Conservation (phyloP, 83 land plant species). For the Isoetes engelmannii region DNA sequence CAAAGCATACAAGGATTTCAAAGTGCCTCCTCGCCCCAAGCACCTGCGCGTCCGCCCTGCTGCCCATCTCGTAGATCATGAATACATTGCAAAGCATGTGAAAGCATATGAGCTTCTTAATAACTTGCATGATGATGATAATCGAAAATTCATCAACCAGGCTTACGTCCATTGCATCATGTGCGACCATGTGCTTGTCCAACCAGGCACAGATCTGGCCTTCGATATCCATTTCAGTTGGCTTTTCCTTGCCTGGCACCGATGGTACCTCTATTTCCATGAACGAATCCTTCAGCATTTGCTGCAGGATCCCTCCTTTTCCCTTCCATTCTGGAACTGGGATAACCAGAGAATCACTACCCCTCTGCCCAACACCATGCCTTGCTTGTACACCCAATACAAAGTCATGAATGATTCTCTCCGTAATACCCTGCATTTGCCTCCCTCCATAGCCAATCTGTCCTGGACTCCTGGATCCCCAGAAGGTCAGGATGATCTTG, state of each 20-base stretch:
- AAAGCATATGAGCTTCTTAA: constrained; percentile 13
- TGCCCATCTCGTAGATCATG: not conserved
- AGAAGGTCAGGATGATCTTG: not conserved
- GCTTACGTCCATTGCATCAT: constrained; percentile 13
- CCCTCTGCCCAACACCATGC: too few species aligned
- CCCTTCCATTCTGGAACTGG: constrained; percentile 26
- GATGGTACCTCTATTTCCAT: constrained; percentile 20
- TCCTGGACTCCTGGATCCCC: too few species aligned
- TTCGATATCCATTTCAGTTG: constrained; percentile 19
- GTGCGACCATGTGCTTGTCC: constrained; percentile 12
- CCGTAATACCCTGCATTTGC: not conserved
- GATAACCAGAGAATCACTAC: too few species aligned
- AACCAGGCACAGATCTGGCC: not conserved
- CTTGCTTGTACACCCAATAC: too few species aligned
- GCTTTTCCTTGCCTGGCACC: constrained; percentile 23
- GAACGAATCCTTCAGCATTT: constrained; percentile 18
- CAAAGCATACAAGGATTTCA: not conserved
- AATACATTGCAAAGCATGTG: constrained; percentile 8
- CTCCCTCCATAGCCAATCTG: not conserved
- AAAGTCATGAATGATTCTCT: too few species aligned
- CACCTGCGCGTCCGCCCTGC: constrained; percentile 8
- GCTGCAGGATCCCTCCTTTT: constrained; percentile 12
- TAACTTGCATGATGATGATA: constrained; percentile 11
- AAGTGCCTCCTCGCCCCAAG: not conserved
- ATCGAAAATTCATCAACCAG: constrained; percentile 9